phyloP scores from a whole-genome alignment of 345 rosid species.

The Dipteronia sinensis region DNA sequence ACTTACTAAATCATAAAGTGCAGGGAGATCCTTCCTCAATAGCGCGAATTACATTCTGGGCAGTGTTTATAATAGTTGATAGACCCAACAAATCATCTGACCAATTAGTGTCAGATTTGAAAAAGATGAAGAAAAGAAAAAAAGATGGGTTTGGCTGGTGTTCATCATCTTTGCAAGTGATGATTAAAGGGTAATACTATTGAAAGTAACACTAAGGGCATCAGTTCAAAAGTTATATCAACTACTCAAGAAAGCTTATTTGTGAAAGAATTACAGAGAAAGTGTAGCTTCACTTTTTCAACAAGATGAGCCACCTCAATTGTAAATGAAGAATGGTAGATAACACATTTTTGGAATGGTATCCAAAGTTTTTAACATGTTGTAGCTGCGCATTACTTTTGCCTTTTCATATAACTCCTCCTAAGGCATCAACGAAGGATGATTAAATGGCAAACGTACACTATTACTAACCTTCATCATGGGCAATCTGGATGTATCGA shows the following conservation, averaged over 20 bases:
- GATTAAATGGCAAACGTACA: background rate
- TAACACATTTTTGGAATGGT: background rate
- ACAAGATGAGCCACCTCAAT: background rate
- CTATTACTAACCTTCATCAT: background rate
- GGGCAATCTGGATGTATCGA: background rate
- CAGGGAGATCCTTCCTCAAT: too few species aligned
- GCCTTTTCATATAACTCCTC: slow-evolving; percentile 4
- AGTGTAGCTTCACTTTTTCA: background rate
- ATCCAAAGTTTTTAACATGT: background rate
- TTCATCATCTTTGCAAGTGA: slow-evolving; percentile 13
- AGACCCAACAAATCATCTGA: too few species aligned
- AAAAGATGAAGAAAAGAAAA: too few species aligned
- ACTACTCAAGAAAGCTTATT: background rate
- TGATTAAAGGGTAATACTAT: background rate
- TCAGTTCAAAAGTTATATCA: background rate
- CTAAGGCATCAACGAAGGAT: background rate
- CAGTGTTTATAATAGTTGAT: too few species aligned
- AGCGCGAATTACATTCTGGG: too few species aligned
- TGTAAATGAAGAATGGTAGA: background rate
- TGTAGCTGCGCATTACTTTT: background rate
- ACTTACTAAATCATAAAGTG: too few species aligned
- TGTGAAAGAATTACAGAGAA: background rate
- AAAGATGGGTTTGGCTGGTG: background rate
- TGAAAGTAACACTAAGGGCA: background rate
- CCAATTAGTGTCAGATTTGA: too few species aligned